phyloP scores from a whole-genome alignment of 257 asterid genomes.

The Solanum verrucosum region DNA sequence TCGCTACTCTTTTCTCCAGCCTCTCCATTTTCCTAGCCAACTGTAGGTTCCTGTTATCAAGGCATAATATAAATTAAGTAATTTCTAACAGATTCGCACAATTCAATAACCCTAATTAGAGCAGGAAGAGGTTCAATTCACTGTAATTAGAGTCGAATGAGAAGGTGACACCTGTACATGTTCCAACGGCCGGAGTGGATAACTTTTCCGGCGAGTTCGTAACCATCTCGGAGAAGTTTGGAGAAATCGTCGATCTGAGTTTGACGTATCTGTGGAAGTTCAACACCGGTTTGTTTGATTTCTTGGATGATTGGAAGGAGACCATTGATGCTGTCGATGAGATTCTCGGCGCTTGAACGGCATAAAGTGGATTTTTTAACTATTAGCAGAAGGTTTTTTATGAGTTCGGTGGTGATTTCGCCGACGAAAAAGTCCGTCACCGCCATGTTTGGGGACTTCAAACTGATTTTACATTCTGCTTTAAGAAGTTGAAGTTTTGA shows the following conservation, averaged over 20 bases:
- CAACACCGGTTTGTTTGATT: constrained; percentile 67
- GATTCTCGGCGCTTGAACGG: constrained; percentile 65
- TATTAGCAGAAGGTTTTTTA: constrained; percentile 50
- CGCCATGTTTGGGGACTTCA: constrained; percentile 36
- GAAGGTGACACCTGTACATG: constrained; percentile 21
- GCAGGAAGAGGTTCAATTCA: neutral
- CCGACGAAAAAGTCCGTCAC: constrained; percentile 83
- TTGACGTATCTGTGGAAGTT: constrained; percentile 78
- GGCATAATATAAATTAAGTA: neutral
- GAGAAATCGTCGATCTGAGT: constrained; percentile 66
- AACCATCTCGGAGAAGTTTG: constrained; percentile 48
- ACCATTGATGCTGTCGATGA: constrained; percentile 30
- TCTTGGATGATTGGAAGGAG: constrained; percentile 75
- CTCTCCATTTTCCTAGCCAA: constrained; percentile 75
- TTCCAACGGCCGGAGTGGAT: constrained; percentile 66
- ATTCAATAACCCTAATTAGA: neutral
- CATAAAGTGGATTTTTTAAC: constrained; percentile 46
- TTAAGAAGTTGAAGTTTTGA: neutral
- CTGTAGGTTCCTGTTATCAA: constrained; percentile 25
- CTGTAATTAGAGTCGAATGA: neutral
- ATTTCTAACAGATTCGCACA: neutral
- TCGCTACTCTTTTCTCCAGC: constrained; percentile 46
- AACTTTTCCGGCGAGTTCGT: constrained; percentile 51
- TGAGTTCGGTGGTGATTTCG: constrained; percentile 79
- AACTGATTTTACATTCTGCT: neutral